These are phyloP conservation scores for Bipolaris gigantea DNA, from an alignment of 2,329 filamentous ascomycete species.

Conservation along the genomic window DNA sequence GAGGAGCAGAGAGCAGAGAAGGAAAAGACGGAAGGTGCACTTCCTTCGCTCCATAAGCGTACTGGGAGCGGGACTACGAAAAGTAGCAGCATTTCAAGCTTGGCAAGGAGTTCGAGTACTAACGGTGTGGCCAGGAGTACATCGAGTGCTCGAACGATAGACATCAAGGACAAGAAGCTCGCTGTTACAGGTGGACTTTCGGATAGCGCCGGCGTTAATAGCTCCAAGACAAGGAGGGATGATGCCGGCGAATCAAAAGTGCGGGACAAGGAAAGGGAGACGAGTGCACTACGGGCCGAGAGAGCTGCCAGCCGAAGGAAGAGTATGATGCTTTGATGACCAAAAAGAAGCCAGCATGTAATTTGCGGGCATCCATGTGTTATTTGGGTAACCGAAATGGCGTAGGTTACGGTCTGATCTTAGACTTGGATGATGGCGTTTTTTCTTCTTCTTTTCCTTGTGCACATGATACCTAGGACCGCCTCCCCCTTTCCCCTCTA, in stretches of 20 bases:
- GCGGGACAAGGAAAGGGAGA: conserved; percentile 14
- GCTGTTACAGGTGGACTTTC: conserved; percentile 2
- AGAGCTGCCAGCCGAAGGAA: conserved; percentile 46
- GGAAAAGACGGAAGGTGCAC: conserved; percentile 19
- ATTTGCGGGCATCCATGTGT: conserved; percentile 1
- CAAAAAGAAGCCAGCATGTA: neutral
- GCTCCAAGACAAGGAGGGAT: conserved; percentile 17
- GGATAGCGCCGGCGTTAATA: conserved; percentile 13
- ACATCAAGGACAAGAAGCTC: conserved; percentile 24
- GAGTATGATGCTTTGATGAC: conserved; percentile 48
- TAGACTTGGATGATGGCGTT: conserved; percentile 17
- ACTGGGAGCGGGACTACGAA: conserved; percentile 30
- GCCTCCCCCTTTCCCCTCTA: neutral
- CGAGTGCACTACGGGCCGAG: conserved; percentile 35
- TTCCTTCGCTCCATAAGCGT: conserved; percentile 31
- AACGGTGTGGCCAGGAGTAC: conserved; percentile 12
- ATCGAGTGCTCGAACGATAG: conserved; percentile 13
- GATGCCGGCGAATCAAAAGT: conserved; percentile 9
- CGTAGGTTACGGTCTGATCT: neutral
- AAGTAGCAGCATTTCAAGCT: conserved; percentile 19
- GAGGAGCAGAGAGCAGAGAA: conserved; percentile 18
- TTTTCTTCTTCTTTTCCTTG: neutral
- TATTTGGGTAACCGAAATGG: conserved; percentile 1
- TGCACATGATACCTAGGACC: conserved; percentile 11
- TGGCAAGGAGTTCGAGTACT: conserved; percentile 16